These are phyloP conservation scores for Backusella circina DNA, from an alignment of 192 early-diverging fungal species.

Conservation along the genomic window DNA sequence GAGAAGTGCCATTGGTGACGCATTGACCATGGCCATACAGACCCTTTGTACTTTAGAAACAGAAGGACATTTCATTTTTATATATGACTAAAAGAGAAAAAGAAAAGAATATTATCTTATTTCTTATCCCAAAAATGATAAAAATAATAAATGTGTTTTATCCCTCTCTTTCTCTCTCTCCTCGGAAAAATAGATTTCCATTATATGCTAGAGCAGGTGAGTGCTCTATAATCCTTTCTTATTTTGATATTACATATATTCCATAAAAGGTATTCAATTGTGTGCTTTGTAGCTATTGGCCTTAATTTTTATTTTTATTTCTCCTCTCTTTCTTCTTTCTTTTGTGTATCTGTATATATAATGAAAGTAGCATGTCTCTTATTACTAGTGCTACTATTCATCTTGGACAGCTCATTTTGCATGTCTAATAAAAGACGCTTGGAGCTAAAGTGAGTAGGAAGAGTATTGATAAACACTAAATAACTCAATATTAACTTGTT, in stretches of 20 bases:
- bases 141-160: no score
- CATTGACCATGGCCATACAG: conserved; percentile 9
- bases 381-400: not conserved
- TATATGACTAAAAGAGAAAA: not conserved
- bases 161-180: no score
- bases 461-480: not conserved
- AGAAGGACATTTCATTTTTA: conserved; percentile 4
- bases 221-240: no score
- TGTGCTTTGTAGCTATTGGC: not conserved
- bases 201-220: no score
- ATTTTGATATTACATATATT: no score
- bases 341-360: not conserved
- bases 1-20: conserved; percentile 8
- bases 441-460: conserved; percentile 10
- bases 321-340: not conserved
- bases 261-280: not conserved
- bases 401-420: not conserved
- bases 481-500: not conserved
- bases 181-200: no score
- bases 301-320: not conserved
- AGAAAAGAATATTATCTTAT: not conserved
- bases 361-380: not conserved
- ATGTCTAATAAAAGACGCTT: conserved; percentile 17
- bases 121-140: no score
- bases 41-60: not conserved